Percentiles rank a stretch among this genome's conserved stretches.
Conservation (phyloP, 108 stramenopile genomes). For the Cyclostephanos tholiformis region DNA sequence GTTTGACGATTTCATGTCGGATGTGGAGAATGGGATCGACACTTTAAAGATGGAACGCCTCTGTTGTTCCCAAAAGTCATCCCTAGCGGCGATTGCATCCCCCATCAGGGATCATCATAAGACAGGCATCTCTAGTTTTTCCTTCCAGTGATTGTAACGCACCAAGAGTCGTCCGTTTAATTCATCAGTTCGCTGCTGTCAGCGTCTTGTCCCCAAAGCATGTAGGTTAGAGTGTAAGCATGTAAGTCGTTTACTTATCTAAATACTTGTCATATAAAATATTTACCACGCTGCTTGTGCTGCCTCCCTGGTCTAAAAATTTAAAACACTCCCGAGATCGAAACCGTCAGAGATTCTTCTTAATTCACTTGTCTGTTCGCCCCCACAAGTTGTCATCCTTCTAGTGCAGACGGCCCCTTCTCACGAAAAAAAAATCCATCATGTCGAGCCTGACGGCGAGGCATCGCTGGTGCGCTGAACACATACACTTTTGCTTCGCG, state of each 20-base stretch:
- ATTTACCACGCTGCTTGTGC: too few species aligned
- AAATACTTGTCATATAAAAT: too few species aligned
- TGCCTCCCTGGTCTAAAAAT: background rate
- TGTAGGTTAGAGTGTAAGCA: too few species aligned
- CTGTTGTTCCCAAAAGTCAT: slow-evolving; percentile 15
- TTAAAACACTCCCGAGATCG: background rate
- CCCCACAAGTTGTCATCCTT: background rate
- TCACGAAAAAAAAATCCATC: background rate
- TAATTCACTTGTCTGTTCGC: background rate
- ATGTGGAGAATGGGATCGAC: slow-evolving; percentile 30
- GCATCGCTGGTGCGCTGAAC: slow-evolving; percentile 72
- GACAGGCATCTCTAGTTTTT: background rate
- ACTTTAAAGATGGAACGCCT: slow-evolving; percentile 15
- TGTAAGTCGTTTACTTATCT: too few species aligned
- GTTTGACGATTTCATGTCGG: slow-evolving; percentile 16
- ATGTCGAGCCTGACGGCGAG: slow-evolving; percentile 63
- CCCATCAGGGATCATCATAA: background rate
- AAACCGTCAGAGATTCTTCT: background rate
- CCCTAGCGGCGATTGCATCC: background rate
- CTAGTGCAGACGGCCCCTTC: too few species aligned
- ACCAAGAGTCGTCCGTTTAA: background rate
- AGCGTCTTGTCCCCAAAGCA: background rate
- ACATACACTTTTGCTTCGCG: slow-evolving; percentile 64
- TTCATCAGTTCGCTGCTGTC: background rate
- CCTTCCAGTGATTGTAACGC: background rate